Evolutionary conservation across 257 asterid species (phyloP).

Genomic region (Vinca minor): DNA sequence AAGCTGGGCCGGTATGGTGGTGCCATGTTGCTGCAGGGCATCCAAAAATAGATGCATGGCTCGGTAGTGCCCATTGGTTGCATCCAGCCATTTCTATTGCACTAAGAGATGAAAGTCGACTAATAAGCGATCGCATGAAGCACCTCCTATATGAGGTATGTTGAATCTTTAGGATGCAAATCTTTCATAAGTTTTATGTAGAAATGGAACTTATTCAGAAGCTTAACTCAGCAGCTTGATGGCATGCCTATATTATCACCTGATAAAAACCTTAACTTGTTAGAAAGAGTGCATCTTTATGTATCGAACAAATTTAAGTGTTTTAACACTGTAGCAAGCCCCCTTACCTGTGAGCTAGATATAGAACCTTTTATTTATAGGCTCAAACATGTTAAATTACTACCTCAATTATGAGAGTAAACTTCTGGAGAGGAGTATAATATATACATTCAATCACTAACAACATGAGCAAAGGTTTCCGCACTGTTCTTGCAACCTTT

Average conservation of each 20-base stretch:
- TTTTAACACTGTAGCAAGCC: neutral
- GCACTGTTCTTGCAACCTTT: too few species aligned
- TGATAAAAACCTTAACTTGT: neutral
- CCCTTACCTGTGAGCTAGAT: neutral
- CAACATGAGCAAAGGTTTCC: too few species aligned
- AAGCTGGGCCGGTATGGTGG: conserved; percentile 99
- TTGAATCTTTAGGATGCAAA: conserved; percentile 9
- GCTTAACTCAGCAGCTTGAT: neutral
- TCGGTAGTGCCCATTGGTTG: conserved; percentile 67
- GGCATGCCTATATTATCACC: neutral
- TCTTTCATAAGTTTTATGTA: conserved; percentile 4
- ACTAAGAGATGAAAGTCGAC: conserved; percentile 77
- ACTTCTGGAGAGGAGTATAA: neutral
- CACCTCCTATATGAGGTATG: conserved; percentile 85
- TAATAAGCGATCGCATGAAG: conserved; percentile 88
- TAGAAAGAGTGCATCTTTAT: neutral
- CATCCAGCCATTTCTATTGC: conserved; percentile 93
- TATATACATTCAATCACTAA: neutral
- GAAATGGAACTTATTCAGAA: neutral
- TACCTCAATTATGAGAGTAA: neutral
- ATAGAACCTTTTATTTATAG: neutral
- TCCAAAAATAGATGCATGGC: conserved; percentile 70
- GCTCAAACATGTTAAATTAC: neutral
- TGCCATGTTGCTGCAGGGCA: conserved; percentile 88
- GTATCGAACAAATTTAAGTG: too few species aligned